Evolutionary conservation across 2,329 filamentous ascomycete species (phyloP).

Genomic region (Botrytis fabae): DNA sequence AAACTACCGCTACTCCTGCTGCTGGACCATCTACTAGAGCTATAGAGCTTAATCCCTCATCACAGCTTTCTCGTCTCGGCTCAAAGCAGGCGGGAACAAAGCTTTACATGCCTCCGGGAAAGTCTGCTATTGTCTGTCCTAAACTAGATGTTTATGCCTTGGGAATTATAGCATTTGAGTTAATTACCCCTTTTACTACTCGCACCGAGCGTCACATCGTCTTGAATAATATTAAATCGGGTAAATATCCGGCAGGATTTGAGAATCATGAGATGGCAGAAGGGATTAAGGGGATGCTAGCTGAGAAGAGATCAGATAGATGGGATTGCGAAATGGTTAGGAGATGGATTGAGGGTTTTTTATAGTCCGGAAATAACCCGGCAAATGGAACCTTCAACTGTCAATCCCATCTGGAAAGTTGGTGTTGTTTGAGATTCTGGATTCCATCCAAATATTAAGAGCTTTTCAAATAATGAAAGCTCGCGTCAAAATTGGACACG

Average conservation of each 20-base stretch:
- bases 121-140: constrained; percentile 43
- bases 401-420: background rate
- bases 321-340: constrained; percentile 33
- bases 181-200: constrained; percentile 56
- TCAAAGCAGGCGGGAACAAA: constrained; percentile 56
- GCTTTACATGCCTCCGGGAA: constrained; percentile 53
- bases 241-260: constrained; percentile 31
- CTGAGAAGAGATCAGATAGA: constrained; percentile 25
- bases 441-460: background rate
- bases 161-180: constrained; percentile 62
- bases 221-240: constrained; percentile 42
- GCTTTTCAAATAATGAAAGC: background rate
- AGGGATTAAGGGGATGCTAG: constrained; percentile 35
- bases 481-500: background rate
- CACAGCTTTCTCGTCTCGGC: constrained; percentile 20
- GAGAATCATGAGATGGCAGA: constrained; percentile 31
- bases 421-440: background rate
- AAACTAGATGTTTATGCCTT: constrained; percentile 62
- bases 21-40: constrained; percentile 2
- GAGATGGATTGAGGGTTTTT: constrained; percentile 27
- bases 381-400: background rate
- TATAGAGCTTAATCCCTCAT: constrained; percentile 7
- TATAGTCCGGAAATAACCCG: background rate
- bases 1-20: constrained; percentile 24
- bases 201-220: constrained; percentile 49